Evolutionary conservation across 257 asterid genomes (phyloP).

Genomic region (Solanum boliviense): DNA sequence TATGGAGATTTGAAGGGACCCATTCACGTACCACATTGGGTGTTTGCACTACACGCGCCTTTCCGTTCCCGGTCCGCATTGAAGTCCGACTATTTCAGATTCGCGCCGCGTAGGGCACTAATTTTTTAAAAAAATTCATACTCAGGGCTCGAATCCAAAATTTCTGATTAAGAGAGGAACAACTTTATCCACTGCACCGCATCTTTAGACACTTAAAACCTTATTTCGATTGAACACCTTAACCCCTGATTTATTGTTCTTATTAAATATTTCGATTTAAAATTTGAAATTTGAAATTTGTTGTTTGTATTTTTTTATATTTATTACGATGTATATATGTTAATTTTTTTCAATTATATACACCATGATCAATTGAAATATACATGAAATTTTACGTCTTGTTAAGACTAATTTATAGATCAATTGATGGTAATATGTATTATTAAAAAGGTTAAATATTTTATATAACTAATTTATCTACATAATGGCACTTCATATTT

Average conservation of each 20-base stretch:
- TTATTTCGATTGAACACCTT: too few species aligned
- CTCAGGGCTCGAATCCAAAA: not conserved
- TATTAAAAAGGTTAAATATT: too few species aligned
- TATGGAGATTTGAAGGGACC: slow-evolving; percentile 7
- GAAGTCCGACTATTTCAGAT: not conserved
- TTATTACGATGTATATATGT: not conserved
- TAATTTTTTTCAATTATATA: too few species aligned
- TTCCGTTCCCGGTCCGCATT: not conserved
- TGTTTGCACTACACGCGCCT: not conserved
- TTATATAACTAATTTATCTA: too few species aligned
- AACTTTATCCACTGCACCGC: not conserved
- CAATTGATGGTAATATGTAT: not conserved
- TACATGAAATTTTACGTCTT: not conserved
- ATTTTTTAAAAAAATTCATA: accelerated
- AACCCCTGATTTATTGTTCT: not conserved
- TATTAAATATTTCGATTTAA: too few species aligned
- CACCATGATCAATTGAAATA: not conserved
- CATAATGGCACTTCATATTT: not conserved
- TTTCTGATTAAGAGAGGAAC: not conserved
- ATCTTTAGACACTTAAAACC: too few species aligned
- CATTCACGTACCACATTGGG: not conserved
- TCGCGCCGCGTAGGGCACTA: accelerated
- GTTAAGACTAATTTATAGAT: not conserved
- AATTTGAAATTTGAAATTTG: accelerated
- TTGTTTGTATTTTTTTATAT: too few species aligned